Evolutionary conservation across 176 grass and related monocot genomes (phyloP), one percentile per base, ranked within the genome.

Genomic region (Aegilops umbellulata): DNA sequence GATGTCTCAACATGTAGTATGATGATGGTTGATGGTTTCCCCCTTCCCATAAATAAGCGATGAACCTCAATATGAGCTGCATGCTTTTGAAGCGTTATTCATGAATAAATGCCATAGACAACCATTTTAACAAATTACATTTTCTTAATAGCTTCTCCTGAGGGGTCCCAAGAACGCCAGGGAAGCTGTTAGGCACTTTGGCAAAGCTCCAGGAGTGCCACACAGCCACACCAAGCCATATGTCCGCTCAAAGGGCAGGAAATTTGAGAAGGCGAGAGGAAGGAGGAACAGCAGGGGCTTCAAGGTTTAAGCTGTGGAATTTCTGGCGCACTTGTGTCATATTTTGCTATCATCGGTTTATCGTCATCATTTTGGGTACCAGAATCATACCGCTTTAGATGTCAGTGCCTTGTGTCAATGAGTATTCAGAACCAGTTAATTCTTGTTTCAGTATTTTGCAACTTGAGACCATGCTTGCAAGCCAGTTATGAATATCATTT

Each of bases 151-250:
- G 91, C 4, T 93, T 89, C 88, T 95, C 25, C 77, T 95, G 23
- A 93, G 91, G 71, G 93, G 91, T 41, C 93, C 93, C 1, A 95
- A 93, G 88, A 95, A 95, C 42, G 91, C 93, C 4, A 93, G 93
- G 68, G 93, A 95, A 77, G 93, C 93, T 82, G 93, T 93, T 1
- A 91, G 53, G 88, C 93, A 95, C 80, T 95, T 95, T 3, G 93
- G 93, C 76, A 80, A 86, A 20, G 93, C 93, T 1, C 93, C 93
- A 17, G 91, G 93, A 76, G 93, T 95, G 2, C 93, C 93, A 8
- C 88, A 93, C 86, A 95, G 93, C 83, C 83, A 93, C 88, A 95
- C 93, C 73, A 95, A 95, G 81, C 91, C 93, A n/a, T 95, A 95
- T 39, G 86, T 95, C 17, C 89, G 91, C 60, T 81, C 93, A 10